A percentile compares a stretch with the other conserved stretches of the same genome.
These are phyloP conservation scores for Diatrype stigma DNA, from an alignment of 2,329 filamentous ascomycete genomes.

Conservation along the genomic window DNA sequence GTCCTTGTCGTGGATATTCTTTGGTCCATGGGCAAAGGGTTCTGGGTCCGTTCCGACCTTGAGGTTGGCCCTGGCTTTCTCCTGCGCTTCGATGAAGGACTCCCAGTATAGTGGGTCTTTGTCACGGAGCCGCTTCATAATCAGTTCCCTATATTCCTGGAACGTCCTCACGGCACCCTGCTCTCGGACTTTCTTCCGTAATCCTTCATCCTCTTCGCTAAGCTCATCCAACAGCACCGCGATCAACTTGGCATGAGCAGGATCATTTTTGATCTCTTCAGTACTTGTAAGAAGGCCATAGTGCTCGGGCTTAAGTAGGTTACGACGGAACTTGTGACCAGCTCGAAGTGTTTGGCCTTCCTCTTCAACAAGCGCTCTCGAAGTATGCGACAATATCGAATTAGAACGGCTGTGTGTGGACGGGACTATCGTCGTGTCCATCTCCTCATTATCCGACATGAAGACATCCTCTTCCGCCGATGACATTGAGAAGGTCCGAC, in stretches of 20 bases:
- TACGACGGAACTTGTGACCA: conserved; percentile 53
- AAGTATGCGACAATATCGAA: conserved; percentile 47
- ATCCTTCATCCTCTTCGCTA: conserved; percentile 57
- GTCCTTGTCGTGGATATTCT: conserved; percentile 12
- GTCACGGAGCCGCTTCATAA: conserved; percentile 47
- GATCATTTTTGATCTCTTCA: conserved; percentile 47
- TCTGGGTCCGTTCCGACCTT: conserved; percentile 20
- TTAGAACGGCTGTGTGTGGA: conserved; percentile 46
- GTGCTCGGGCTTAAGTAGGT: conserved; percentile 49
- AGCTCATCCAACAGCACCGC: conserved; percentile 61
- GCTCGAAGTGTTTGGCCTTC: conserved; percentile 53
- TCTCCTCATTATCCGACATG: conserved; percentile 44
- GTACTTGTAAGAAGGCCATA: conserved; percentile 45
- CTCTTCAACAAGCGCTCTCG: conserved; percentile 51
- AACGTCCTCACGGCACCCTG: conserved; percentile 60
- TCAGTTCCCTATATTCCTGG: conserved; percentile 50
- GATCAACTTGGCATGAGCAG: conserved; percentile 49
- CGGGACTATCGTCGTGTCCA: conserved; percentile 40
- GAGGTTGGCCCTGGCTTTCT: conserved; percentile 54
- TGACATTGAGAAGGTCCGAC: conserved; percentile 24
- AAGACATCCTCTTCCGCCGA: conserved; percentile 33
- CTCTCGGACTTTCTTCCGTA: conserved; percentile 48
- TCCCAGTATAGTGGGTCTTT: conserved; percentile 65
- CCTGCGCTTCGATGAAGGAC: conserved; percentile 57
- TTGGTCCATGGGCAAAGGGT: conserved; percentile 6